Evolutionary conservation across 129 eudicot species (phyloP), one percentile per base, ranked within the genome.

Genomic region (Ambrosia artemisiifolia): DNA sequence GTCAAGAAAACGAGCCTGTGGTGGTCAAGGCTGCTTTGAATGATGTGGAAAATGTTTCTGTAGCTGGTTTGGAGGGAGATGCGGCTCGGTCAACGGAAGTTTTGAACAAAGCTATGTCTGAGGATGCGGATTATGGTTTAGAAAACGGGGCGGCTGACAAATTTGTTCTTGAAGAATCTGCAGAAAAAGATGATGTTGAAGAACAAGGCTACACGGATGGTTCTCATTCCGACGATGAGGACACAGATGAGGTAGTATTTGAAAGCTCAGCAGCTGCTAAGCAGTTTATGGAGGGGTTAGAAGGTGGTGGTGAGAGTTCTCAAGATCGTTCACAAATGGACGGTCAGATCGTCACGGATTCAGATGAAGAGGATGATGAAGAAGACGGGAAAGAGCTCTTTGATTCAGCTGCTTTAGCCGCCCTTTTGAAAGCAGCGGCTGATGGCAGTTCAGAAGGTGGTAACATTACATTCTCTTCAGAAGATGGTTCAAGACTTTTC

Each of bases 331-430:
- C 88, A 6, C 84, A 80, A 63, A 59, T 69, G 63, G 99, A 90
- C 43, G 99, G 99, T 71, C 97, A 90, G 69, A 85, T 94, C 7
- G 91, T 83, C 46, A 90, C 97, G 2, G 99, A 94, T 76, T 93
- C 98, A 1, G 97, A 91, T 18, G 98, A 94, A 61, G 98, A 89
- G 50, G 96, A 87, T 14, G 84, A 86, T 30, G 98, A 87, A 70
- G 95, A 89, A 65, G 99, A 82, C 11, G 96, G 87, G 47, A 84
- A 86, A 69, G 94, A 88, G 69, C 65, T 90, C 53, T 90, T 90
- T 83, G 97, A 95, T 78, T 92, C 98, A 64, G 88, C 95, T 19
- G 95, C 98, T 13, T 80, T 95, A 61, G 91, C 97, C 6, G 97
- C 99, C 48, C 96, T 95, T 65, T 63, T 95, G 75, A 95, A 90